Conservation (phyloP, 495 filamentous ascomycete genomes). For the Penicillium canescens region DNA sequence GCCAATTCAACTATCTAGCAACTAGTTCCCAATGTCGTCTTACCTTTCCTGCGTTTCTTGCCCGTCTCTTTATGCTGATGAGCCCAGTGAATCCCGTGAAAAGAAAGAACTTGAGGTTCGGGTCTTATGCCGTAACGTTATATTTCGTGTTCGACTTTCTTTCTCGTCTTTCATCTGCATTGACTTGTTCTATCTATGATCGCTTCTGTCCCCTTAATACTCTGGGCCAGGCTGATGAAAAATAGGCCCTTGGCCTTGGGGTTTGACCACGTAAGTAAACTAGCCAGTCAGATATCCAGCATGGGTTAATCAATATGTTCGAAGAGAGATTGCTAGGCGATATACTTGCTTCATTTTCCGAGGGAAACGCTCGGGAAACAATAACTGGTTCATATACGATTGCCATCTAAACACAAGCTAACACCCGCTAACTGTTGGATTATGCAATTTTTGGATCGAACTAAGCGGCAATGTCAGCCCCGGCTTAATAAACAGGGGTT, state of each 20-base stretch:
- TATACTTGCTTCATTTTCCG: background rate
- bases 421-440: too few relatives aligned
- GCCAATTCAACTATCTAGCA: slow-evolving; percentile 41
- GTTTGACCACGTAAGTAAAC: background rate
- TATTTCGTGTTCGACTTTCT: background rate
- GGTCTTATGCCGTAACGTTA: background rate
- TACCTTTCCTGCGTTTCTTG: background rate
- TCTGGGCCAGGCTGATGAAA: background rate
- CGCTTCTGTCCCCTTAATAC: background rate
- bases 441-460: too few relatives aligned
- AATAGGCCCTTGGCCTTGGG: background rate
- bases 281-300: background rate
- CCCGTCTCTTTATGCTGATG: slow-evolving; percentile 2
- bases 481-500: too few relatives aligned
- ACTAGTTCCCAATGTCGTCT: slow-evolving; percentile 28
- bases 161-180: background rate
- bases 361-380: too few relatives aligned
- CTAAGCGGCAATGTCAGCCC: too few relatives aligned
- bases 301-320: background rate
- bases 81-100: background rate
- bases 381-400: too few relatives aligned
- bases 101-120: background rate
- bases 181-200: background rate
- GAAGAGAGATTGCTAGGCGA: background rate
- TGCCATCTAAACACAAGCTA: too few relatives aligned